A percentile compares a stretch with the other conserved stretches of the same genome.
These are phyloP conservation scores for Apiospora aurea DNA, from an alignment of 2,329 filamentous ascomycete genomes.

Conservation along the genomic window DNA sequence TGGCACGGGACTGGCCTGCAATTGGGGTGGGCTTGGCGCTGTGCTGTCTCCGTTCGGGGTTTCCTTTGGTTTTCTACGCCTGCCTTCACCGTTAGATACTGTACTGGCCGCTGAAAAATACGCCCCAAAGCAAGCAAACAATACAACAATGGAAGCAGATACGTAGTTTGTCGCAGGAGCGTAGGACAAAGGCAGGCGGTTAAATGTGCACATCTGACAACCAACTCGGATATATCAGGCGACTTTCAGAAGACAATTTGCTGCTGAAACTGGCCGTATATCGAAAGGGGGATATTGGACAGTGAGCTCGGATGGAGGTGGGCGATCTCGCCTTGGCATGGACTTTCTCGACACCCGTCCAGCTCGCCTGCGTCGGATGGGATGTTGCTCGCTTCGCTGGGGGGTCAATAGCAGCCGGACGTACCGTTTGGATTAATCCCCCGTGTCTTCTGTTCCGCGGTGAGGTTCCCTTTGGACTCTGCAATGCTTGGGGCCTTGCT, in stretches of 20 bases:
- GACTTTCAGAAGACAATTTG: slow-evolving; percentile 18
- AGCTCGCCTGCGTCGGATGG: not conserved
- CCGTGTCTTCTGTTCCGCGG: not conserved
- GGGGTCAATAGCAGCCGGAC: not conserved
- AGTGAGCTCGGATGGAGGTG: not conserved
- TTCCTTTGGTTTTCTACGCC: slow-evolving; percentile 16
- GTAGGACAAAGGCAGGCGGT: too few species aligned
- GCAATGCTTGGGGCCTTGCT: not conserved
- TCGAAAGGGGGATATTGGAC: slow-evolving; percentile 12
- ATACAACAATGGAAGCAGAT: not conserved
- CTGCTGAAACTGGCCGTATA: slow-evolving; percentile 14
- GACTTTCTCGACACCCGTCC: slow-evolving; percentile 9
- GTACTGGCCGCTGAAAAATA: not conserved
- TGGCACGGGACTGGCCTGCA: slow-evolving; percentile 7
- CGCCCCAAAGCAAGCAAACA: not conserved
- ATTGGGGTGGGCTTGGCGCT: not conserved
- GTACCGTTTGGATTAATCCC: slow-evolving; percentile 7
- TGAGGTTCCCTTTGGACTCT: not conserved
- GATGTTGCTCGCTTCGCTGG: not conserved
- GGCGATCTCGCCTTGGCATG: slow-evolving; percentile 15
- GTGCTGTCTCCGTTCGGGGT: not conserved
- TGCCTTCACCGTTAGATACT: slow-evolving; percentile 4
- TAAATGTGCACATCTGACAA: not conserved
- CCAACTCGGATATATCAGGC: slow-evolving; percentile 11
- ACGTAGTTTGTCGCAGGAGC: not conserved